Percentiles rank a stretch among this genome's conserved stretches.
These are phyloP conservation scores for Epichloe hybrida DNA, from an alignment of 2,329 filamentous ascomycete species.

Conservation along the genomic window DNA sequence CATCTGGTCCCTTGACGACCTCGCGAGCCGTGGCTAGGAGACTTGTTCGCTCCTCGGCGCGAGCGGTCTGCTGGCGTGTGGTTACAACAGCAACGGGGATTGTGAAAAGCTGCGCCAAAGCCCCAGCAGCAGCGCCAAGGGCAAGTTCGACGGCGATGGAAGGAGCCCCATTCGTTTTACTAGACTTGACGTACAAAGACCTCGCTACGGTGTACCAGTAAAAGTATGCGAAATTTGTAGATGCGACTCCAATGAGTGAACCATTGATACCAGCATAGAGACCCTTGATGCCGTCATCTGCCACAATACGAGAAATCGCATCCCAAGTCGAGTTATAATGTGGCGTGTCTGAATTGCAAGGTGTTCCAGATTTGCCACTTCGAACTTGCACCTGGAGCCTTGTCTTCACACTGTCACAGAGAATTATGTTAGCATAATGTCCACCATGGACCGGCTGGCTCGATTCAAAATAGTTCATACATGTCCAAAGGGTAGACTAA, in stretches of 20 bases:
- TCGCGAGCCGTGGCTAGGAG: slow-evolving; percentile 78
- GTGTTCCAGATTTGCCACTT: slow-evolving; percentile 26
- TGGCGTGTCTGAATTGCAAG: slow-evolving; percentile 31
- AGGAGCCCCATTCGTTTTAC: slow-evolving; percentile 40
- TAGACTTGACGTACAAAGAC: slow-evolving; percentile 56
- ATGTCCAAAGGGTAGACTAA: slow-evolving; percentile 94
- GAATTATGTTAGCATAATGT: neutral
- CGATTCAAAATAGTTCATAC: slow-evolving; percentile 37
- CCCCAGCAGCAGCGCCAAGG: slow-evolving; percentile 77
- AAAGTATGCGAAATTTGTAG: slow-evolving; percentile 98
- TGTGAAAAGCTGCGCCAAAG: slow-evolving; percentile 86
- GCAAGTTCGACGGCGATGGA: slow-evolving; percentile 72
- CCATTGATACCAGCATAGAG: slow-evolving; percentile 84
- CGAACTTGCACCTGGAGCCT: slow-evolving; percentile 91
- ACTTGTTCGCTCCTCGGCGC: slow-evolving; percentile 70
- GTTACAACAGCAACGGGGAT: slow-evolving; percentile 94
- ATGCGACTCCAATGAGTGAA: slow-evolving; percentile 79
- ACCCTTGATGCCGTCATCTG: slow-evolving; percentile 65
- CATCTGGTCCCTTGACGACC: slow-evolving; percentile 82
- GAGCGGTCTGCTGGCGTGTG: slow-evolving; percentile 88
- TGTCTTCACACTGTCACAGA: slow-evolving; percentile 66
- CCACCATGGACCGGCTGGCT: neutral
- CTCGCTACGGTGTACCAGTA: slow-evolving; percentile 95
- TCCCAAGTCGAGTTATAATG: slow-evolving; percentile 85
- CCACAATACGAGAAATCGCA: slow-evolving; percentile 72